Evolutionary conservation across 1,284 basidiomycete species (phyloP), one percentile per base, ranked within the genome.

Genomic region (Rhodotorula glutinis): DNA sequence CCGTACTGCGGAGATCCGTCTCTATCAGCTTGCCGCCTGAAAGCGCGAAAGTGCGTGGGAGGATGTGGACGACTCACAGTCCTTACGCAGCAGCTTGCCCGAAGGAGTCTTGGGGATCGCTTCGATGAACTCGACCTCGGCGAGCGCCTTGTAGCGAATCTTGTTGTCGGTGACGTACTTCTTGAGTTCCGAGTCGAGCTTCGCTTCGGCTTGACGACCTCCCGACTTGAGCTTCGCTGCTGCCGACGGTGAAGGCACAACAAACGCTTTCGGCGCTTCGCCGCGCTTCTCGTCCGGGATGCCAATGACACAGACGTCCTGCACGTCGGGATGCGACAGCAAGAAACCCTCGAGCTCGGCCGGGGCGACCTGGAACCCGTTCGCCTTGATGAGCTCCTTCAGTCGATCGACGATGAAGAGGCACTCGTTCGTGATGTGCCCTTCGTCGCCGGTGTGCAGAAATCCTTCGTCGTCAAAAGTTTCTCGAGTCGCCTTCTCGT

Each of bases 221-320:
- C 19, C 17, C 29, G 57, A 51, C 57, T 52, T 40, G 11, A 65
- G 51, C 38, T 49, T 41, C 27, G 53, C 52, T 1, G 25, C 25
- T 25, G 65, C 64, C 16, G 64, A 29, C 0, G 60, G 25, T 9
- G 70, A 23, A 21, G 68, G 54, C 11, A 62, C 62, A 21, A 70
- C 78, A 41, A 69, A 86, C 84, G 80, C 85, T 30, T 73, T 73
- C 0, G 91, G 90, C 7, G 89, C 64, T 62, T 92, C 90, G 46
- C 90, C 90, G 57, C 84, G 87, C 72, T 86, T 88, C 21, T 91
- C 88, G 75, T 92, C 88, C 0, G 83, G 83, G 4, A 91, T 77
- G 4, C 88, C 85, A 10, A 92, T 86, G 17, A 92, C 88, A 73
- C 89, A 90, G 1, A 82, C 83, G 65, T 91, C 87, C 1, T 81